phyloP scores from a whole-genome alignment of 164 flowering plant species.

The Vitis amurensis region DNA sequence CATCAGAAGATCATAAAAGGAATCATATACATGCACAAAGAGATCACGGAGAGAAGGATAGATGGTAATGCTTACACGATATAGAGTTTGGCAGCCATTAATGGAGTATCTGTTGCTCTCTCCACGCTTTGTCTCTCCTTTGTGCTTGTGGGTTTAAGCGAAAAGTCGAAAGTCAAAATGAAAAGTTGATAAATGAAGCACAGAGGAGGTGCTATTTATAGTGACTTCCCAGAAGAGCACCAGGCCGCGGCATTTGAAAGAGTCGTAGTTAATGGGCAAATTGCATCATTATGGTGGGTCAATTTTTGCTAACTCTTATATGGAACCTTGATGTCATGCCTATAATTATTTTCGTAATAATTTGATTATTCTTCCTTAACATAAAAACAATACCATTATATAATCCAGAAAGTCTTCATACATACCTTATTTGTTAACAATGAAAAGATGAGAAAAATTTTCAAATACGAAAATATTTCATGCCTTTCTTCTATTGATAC shows the following conservation, averaged over 20 bases:
- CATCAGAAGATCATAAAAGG: not conserved
- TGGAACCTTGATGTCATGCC: constrained; percentile 7
- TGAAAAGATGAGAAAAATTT: not conserved
- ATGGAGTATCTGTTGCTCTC: constrained; percentile 1
- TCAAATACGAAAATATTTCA: no score
- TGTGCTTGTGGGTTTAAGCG: no score
- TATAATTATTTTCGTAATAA: not conserved
- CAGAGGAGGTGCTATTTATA: constrained; percentile 5
- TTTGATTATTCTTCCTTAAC: no score
- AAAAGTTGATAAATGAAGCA: not conserved
- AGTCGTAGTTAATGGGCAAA: not conserved
- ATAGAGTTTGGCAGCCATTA: constrained; percentile 59
- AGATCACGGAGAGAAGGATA: not conserved
- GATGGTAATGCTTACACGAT: constrained; percentile 45
- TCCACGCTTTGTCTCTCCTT: constrained; percentile 1
- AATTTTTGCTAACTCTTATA: not conserved
- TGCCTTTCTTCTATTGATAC: no score
- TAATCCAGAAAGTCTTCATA: not conserved
- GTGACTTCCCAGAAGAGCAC: not conserved
- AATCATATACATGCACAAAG: not conserved
- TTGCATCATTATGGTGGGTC: not conserved
- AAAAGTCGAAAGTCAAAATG: not conserved
- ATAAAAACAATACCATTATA: not conserved
- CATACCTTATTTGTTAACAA: not conserved
- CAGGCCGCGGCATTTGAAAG: not conserved